Base-by-base conservation (phyloP, 495 filamentous ascomycete species). In the Pseudoneurospora amorphoporcata region DNA sequence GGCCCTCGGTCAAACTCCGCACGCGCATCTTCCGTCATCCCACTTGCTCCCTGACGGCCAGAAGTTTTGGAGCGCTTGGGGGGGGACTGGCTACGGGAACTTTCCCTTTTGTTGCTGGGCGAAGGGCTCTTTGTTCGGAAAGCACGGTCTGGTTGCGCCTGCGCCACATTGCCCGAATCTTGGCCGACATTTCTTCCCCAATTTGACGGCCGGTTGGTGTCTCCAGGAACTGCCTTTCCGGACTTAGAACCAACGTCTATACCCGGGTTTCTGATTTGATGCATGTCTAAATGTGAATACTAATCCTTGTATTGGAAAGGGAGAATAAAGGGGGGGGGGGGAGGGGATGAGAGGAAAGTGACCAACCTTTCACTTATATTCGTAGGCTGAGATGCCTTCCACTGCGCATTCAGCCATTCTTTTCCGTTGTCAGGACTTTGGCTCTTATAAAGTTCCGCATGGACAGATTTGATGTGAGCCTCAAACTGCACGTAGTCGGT, bases 1-100 rank as follows among this genome's bases (percentile, higher is more conserved):
- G 80, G 71, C 6, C 81, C 75, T 43, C 77, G 73, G 47, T 72
- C 68, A 40, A 81, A 83, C 32, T 84, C 82, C 10, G 74, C 73
- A 12, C 42, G 77, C 70, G 73, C 77, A 39, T 77, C 75, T 5
- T 74, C 71, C 32, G 39, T 68, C 35, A 53, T 53, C 47, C 39
- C 71, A n/a, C 69, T 32, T 1, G 65, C 68, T 39, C 32, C 43
- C 61, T 45, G 68, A 37, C 71, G 40, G 23, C 37, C 47, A 71
- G 39, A 14, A 68, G 71, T 70, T 70, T 78, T 78, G 39, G 73
- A 40, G 6, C 73, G 68, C 69, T 76, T 78, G 9, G 77, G 77
- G 1, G 77, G 75, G 0, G 75, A 76, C 16, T 70, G 70, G 47
- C 71, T 72, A 17, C 77, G 39, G 6, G 77, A 78, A 0, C 69